Percentiles rank a stretch among this genome's conserved stretches.
These are phyloP conservation scores for Persicaria maculosa DNA, from an alignment of 148 eudicot genomes.

Conservation along the genomic window DNA sequence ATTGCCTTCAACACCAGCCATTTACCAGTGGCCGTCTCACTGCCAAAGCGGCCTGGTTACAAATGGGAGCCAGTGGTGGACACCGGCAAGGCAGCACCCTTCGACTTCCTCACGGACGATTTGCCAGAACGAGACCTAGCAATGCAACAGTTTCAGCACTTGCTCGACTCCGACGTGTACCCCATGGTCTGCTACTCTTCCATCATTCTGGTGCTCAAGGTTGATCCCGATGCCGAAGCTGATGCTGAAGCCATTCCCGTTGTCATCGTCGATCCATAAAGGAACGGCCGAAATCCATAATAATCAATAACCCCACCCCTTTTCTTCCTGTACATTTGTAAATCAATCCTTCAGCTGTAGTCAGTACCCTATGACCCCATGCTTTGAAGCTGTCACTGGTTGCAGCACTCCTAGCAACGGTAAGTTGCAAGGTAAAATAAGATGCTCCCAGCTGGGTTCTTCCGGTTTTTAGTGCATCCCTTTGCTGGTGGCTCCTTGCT, in stretches of 20 bases:
- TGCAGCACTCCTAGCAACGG: not conserved
- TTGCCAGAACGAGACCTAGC: conserved; percentile 50
- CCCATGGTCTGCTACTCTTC: conserved; percentile 98
- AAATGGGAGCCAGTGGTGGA: conserved; percentile 89
- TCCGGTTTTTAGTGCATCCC: not conserved
- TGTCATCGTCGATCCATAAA: too few relatives aligned
- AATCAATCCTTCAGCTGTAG: conserved; percentile 3
- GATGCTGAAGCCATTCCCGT: too few relatives aligned
- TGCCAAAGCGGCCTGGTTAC: conserved; percentile 80
- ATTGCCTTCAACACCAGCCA: conserved; percentile 92
- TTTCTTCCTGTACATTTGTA: conserved; percentile 6
- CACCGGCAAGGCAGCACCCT: conserved; percentile 85
- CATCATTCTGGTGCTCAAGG: conserved; percentile 54
- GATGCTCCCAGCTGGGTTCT: not conserved
- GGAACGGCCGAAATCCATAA: not conserved
- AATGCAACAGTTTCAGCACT: conserved; percentile 54
- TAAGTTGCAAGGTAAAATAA: not conserved
- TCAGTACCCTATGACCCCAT: not conserved
- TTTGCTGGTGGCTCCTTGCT: not conserved
- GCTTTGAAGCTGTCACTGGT: not conserved
- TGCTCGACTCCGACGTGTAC: conserved; percentile 70
- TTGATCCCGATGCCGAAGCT: conserved; percentile 18
- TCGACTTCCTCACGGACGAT: conserved; percentile 60
- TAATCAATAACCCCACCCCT: not conserved
- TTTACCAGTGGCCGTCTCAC: conserved; percentile 45